These are phyloP conservation scores for Nephelium lappaceum DNA, from an alignment of 345 rosid species.

Conservation along the genomic window DNA sequence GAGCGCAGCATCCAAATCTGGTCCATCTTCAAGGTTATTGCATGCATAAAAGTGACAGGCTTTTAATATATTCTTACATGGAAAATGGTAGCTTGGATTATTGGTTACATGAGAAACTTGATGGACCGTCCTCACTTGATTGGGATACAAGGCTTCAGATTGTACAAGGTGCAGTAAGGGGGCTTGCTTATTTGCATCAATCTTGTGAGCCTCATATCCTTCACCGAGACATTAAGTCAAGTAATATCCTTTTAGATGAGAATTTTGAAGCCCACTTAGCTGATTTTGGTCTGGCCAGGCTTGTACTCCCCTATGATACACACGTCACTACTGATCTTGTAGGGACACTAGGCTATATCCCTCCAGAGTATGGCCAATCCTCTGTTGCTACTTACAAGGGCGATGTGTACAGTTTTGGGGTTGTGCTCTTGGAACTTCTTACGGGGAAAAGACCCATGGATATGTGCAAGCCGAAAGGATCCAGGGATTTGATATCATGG, in stretches of 20 bases:
- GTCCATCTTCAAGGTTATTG: conserved; percentile 84
- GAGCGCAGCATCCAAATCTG: conserved; percentile 88
- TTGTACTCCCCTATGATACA: conserved; percentile 70
- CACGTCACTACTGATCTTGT: conserved; percentile 88
- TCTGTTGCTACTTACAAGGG: conserved; percentile 86
- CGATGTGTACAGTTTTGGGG: conserved; percentile 88
- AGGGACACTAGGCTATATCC: conserved; percentile 87
- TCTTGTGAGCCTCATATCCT: conserved; percentile 83
- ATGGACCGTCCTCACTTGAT: conserved; percentile 60
- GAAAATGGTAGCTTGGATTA: conserved; percentile 90
- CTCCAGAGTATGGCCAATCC: conserved; percentile 87
- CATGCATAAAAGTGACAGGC: conserved; percentile 51
- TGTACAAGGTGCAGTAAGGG: conserved; percentile 74
- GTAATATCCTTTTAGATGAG: conserved; percentile 79
- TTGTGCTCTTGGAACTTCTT: conserved; percentile 85
- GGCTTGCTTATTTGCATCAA: conserved; percentile 73
- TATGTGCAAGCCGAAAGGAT: conserved; percentile 72
- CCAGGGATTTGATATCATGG: conserved; percentile 71
- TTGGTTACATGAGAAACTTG: conserved; percentile 80
- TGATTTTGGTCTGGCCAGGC: conserved; percentile 88
- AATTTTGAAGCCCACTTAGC: conserved; percentile 82
- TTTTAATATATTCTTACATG: conserved; percentile 87
- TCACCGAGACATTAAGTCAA: conserved; percentile 84
- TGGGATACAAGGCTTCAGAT: conserved; percentile 73
- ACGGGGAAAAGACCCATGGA: conserved; percentile 89